A percentile compares a stretch with the other conserved stretches of the same genome.
phyloP scores from a whole-genome alignment of 176 grass and related monocot species.

The Oryza nivara region DNA sequence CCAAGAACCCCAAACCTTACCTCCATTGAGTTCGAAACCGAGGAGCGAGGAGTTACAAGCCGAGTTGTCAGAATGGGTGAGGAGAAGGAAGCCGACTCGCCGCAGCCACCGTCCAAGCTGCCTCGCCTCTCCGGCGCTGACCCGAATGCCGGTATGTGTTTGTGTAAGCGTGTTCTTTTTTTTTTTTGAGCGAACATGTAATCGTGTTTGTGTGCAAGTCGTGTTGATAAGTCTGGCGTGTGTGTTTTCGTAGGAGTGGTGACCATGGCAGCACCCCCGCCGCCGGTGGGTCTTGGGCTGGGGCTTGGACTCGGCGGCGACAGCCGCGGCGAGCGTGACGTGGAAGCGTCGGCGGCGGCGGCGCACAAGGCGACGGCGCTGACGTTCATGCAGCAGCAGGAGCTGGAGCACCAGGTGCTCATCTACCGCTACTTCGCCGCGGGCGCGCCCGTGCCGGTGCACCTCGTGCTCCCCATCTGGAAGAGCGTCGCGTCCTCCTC shows the following conservation, averaged over 20 bases:
- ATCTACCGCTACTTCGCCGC: constrained; percentile 98
- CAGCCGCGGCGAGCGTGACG: background rate
- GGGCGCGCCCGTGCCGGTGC: constrained; percentile 81
- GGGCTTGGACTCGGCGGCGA: constrained; percentile 55
- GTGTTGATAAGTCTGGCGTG: background rate
- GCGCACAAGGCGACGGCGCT: constrained; percentile 40
- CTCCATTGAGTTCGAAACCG: background rate
- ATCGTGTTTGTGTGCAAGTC: background rate
- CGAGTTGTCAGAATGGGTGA: constrained; percentile 39
- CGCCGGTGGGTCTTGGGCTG: constrained; percentile 67
- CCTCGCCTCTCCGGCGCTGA: constrained; percentile 66
- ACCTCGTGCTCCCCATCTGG: constrained; percentile 97
- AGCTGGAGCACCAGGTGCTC: constrained; percentile 98
- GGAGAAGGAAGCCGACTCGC: constrained; percentile 53
- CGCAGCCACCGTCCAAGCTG: constrained; percentile 59
- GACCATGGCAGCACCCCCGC: constrained; percentile 65
- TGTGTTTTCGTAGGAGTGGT: constrained; percentile 45
- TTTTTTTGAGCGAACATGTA: background rate
- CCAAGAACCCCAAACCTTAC: constrained; percentile 25
- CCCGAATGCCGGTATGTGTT: constrained; percentile 39
- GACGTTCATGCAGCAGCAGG: constrained; percentile 98
- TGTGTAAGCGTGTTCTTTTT: background rate
- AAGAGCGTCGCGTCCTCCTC: constrained; percentile 95
- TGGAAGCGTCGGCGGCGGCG: background rate
- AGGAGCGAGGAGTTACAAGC: background rate